These are phyloP conservation scores for Cicer arietinum DNA, from an alignment of 306 rosid genomes.

Conservation along the genomic window DNA sequence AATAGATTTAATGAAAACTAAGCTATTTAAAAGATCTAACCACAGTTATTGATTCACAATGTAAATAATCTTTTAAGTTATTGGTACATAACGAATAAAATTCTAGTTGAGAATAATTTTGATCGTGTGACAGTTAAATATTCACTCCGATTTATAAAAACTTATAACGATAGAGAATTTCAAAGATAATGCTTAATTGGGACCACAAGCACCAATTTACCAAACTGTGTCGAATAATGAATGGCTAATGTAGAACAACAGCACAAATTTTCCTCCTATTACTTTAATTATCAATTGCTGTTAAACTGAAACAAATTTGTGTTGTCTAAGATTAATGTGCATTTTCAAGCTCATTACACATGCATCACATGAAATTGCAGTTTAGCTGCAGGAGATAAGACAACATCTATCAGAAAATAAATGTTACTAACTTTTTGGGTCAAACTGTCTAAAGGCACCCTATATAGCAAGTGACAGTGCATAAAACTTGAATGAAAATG, in stretches of 20 bases:
- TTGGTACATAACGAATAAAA: too few relatives aligned
- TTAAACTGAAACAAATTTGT: constrained; percentile 4
- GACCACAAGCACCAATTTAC: constrained; percentile 41
- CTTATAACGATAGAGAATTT: constrained; percentile 22
- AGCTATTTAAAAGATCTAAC: too few relatives aligned
- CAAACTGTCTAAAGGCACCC: constrained; percentile 34
- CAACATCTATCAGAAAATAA: background rate
- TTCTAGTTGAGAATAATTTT: too few relatives aligned
- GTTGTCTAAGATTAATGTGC: constrained; percentile 2
- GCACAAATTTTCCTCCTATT: background rate
- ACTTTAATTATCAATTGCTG: background rate
- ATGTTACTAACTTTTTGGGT: constrained; percentile 12
- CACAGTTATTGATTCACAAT: too few relatives aligned
- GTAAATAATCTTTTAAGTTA: too few relatives aligned
- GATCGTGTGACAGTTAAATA: background rate
- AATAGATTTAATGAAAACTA: too few relatives aligned
- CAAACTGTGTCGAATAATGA: constrained; percentile 17
- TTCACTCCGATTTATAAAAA: constrained; percentile 35
- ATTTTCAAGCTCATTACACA: constrained; percentile 4
- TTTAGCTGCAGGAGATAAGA: background rate
- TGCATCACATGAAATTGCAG: background rate
- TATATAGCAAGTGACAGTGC: background rate
- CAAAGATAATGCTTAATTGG: constrained; percentile 35
- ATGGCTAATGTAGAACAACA: background rate
- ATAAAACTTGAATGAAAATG: background rate